Evolutionary conservation across 2,329 filamentous ascomycete species (phyloP).

Genomic region (Furcasterigmium furcatum): DNA sequence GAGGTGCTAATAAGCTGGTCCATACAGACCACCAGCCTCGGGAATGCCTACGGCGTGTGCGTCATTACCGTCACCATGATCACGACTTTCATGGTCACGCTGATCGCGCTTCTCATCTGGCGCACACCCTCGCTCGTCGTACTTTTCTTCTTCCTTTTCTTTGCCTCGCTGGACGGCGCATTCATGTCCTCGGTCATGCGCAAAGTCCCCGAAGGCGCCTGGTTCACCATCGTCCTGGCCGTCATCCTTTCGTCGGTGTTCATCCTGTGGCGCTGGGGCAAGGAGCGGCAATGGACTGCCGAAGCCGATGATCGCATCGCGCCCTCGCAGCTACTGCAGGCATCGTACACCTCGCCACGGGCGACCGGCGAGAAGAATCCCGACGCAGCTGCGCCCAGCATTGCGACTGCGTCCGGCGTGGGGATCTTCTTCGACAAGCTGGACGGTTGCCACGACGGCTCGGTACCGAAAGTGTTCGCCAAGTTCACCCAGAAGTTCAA

Average conservation of each 20-base stretch:
- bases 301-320: conserved; percentile 61
- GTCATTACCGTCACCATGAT: conserved; percentile 80
- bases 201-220: conserved; percentile 74
- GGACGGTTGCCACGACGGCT: conserved; percentile 47
- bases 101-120: conserved; percentile 74
- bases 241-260: conserved; percentile 61
- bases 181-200: conserved; percentile 68
- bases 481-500: conserved; percentile 72
- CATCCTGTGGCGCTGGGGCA: conserved; percentile 75
- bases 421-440: conserved; percentile 80
- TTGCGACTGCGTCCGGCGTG: conserved; percentile 40
- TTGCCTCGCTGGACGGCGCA: conserved; percentile 64
- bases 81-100: conserved; percentile 69
- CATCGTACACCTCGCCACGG: background rate
- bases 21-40: conserved; percentile 60
- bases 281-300: conserved; percentile 72
- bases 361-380: background rate
- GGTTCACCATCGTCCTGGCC: conserved; percentile 71
- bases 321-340: conserved; percentile 34
- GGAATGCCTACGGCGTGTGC: conserved; percentile 75
- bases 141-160: conserved; percentile 56
- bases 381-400: conserved; percentile 10
- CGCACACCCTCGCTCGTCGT: conserved; percentile 58
- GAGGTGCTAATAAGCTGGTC: background rate
- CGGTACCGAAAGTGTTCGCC: conserved; percentile 59